phyloP scores from a whole-genome alignment of 106 monocot genomes.

The Acorus calamus region DNA sequence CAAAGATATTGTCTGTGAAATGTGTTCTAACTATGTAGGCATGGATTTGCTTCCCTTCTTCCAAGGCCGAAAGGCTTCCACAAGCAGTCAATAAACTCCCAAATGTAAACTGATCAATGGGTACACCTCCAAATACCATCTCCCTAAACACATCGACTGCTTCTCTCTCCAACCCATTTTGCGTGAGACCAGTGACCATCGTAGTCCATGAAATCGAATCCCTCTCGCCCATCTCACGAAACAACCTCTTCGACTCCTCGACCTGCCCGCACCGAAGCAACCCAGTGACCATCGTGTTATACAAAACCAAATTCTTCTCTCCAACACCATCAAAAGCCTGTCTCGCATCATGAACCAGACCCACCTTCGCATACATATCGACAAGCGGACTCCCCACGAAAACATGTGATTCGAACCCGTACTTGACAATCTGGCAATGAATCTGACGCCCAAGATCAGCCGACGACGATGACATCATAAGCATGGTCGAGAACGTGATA shows the following conservation, averaged over 20 bases:
- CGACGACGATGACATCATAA: constrained; percentile 35
- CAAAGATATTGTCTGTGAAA: constrained; percentile 50
- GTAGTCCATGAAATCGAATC: constrained; percentile 77
- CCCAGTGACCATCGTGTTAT: constrained; percentile 67
- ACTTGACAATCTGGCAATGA: constrained; percentile 49
- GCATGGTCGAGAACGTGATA: constrained; percentile 61
- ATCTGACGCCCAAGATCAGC: constrained; percentile 33
- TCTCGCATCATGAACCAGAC: constrained; percentile 30
- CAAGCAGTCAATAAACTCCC: constrained; percentile 65
- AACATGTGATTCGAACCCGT: constrained; percentile 35
- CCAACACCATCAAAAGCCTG: constrained; percentile 43
- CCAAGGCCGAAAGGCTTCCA: constrained; percentile 42
- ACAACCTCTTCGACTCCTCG: constrained; percentile 49
- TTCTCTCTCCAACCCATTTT: constrained; percentile 35
- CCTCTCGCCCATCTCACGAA: constrained; percentile 39
- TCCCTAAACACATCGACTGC: constrained; percentile 35
- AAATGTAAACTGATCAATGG: constrained; percentile 71
- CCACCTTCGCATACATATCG: constrained; percentile 53
- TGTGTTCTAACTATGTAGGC: constrained; percentile 40
- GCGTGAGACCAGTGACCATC: constrained; percentile 46
- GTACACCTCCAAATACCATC: constrained; percentile 40
- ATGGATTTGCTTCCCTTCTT: constrained; percentile 53
- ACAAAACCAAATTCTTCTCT: constrained; percentile 54
- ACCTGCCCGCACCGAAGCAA: constrained; percentile 55
- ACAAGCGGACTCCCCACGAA: constrained; percentile 79